These are phyloP conservation scores for Monosporascus sp. DNA, from an alignment of 2,329 filamentous ascomycete species.

Conservation along the genomic window DNA sequence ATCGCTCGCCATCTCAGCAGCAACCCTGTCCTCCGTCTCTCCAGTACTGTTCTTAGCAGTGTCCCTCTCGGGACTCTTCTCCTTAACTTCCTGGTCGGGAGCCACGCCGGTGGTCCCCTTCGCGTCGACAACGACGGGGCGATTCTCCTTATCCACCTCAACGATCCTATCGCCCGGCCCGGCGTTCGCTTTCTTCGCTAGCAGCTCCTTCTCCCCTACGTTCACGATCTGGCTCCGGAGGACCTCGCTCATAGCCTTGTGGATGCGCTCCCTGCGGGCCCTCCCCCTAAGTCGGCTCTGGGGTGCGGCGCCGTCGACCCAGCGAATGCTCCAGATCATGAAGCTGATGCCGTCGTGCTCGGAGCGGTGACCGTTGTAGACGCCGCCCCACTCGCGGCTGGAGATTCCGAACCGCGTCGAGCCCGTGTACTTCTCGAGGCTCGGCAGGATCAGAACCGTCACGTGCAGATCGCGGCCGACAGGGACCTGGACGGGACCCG, in stretches of 20 bases:
- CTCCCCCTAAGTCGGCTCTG: slow-evolving; percentile 52
- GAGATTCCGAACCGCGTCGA: slow-evolving; percentile 75
- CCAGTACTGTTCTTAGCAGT: neutral
- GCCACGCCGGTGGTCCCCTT: neutral
- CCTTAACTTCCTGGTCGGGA: neutral
- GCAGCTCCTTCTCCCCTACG: slow-evolving; percentile 20
- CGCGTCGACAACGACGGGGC: slow-evolving; percentile 9
- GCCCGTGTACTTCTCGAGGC: slow-evolving; percentile 69
- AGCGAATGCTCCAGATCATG: slow-evolving; percentile 74
- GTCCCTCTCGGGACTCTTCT: slow-evolving; percentile 8
- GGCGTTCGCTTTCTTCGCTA: neutral
- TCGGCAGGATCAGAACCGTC: slow-evolving; percentile 76
- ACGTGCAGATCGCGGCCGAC: slow-evolving; percentile 77
- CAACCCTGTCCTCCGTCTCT: slow-evolving; percentile 2
- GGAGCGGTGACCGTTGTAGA: slow-evolving; percentile 33
- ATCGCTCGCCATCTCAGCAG: neutral
- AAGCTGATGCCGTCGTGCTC: slow-evolving; percentile 85
- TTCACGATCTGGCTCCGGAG: slow-evolving; percentile 33
- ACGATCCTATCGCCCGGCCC: slow-evolving; percentile 2
- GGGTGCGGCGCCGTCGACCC: slow-evolving; percentile 69
- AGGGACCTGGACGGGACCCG: slow-evolving; percentile 59
- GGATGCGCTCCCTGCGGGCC: slow-evolving; percentile 51
- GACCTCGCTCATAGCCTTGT: slow-evolving; percentile 49
- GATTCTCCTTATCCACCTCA: slow-evolving; percentile 44
- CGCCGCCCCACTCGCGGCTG: slow-evolving; percentile 71